phyloP scores from a whole-genome alignment of 2,329 filamentous ascomycete genomes.

The Rhexocercosporidium sp. region DNA sequence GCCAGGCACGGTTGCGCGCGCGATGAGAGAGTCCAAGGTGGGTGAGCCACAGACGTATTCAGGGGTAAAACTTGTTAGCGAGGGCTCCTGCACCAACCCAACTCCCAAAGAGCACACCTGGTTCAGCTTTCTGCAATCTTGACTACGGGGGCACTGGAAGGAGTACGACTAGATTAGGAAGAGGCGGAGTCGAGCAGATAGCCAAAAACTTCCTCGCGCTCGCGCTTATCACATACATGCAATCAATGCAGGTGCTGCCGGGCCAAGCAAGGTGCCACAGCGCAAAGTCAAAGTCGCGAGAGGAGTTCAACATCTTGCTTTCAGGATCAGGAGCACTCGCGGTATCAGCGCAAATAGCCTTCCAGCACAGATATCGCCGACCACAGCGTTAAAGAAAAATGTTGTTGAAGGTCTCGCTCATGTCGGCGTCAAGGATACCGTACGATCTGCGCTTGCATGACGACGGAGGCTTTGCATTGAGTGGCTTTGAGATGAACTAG shows the following conservation, averaged over 20 bases:
- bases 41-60: not conserved
- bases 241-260: not conserved
- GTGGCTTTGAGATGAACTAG: slow-evolving; percentile 14
- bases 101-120: not conserved
- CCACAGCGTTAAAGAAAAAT: not conserved
- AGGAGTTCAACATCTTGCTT: not conserved
- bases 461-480: not conserved
- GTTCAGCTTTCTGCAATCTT: not conserved
- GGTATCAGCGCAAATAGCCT: not conserved
- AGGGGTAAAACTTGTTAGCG: not conserved
- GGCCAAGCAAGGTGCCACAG: not conserved
- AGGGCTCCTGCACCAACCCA: not conserved
- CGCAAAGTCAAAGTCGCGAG: not conserved
- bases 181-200: not conserved
- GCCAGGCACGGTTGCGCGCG: slow-evolving; percentile 13
- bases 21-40: not conserved
- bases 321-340: not conserved
- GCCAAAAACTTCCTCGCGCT: not conserved
- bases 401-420: not conserved
- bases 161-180: not conserved
- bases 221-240: not conserved
- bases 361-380: not conserved
- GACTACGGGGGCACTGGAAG: not conserved
- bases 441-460: not conserved
- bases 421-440: not conserved